These are phyloP conservation scores for Crinitomyces ghanaensis DNA, from an alignment of 805 yeast species.

Conservation along the genomic window DNA sequence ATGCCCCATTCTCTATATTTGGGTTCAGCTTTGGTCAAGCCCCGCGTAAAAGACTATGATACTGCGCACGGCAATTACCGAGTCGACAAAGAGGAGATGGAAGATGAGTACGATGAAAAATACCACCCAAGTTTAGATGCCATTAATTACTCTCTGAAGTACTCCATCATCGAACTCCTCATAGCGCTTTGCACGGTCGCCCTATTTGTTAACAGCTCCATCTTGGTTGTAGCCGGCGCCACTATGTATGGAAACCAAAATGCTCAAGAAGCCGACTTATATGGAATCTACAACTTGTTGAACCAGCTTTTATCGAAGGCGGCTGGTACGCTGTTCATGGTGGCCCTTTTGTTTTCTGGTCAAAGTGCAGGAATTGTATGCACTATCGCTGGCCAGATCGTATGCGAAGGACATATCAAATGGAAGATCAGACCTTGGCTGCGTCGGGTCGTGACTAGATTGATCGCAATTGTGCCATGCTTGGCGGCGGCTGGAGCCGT, in stretches of 20 bases:
- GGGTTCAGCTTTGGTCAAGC: conserved; percentile 83
- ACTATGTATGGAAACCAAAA: conserved; percentile 52
- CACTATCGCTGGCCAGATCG: conserved; percentile 89
- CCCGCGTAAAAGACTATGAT: conserved; percentile 72
- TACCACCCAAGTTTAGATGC: conserved; percentile 69
- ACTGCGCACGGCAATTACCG: conserved; percentile 40
- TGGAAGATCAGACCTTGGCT: conserved; percentile 78
- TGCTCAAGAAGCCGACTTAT: conserved; percentile 68
- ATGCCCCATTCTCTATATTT: conserved; percentile 89
- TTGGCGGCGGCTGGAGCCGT: conserved; percentile 55
- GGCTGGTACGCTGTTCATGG: conserved; percentile 81
- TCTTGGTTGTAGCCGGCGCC: conserved; percentile 84
- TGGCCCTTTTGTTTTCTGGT: conserved; percentile 84
- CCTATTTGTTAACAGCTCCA: conserved; percentile 83
- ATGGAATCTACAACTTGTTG: conserved; percentile 66
- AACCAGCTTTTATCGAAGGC: conserved; percentile 62
- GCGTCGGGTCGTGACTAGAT: conserved; percentile 55
- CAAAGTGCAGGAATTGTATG: conserved; percentile 93
- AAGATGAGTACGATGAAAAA: conserved; percentile 31
- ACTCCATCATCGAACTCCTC: conserved; percentile 71
- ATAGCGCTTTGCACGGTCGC: conserved; percentile 79
- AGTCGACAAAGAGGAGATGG: conserved; percentile 8
- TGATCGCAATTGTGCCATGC: conserved; percentile 68
- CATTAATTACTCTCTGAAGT: conserved; percentile 64
- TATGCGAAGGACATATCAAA: conserved; percentile 75